phyloP scores from a whole-genome alignment of 1,284 basidiomycete genomes.

The Cystobasidium slooffiae region DNA sequence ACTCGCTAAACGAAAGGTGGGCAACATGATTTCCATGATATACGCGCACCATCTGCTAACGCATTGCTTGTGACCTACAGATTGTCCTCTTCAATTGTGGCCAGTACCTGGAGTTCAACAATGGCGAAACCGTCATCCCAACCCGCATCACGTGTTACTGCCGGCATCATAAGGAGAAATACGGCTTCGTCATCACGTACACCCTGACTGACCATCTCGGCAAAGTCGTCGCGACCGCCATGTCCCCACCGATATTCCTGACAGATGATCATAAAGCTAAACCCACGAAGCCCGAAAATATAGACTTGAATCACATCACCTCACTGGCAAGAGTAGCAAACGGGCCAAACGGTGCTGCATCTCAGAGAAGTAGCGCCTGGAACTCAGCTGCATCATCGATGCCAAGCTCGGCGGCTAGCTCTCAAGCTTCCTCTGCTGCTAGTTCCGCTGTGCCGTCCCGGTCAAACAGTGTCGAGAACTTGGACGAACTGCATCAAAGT shows the following conservation, averaged over 20 bases:
- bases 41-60: not conserved
- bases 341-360: slow-evolving; percentile 18
- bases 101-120: slow-evolving; percentile 84
- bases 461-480: slow-evolving; percentile 39
- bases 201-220: slow-evolving; percentile 81
- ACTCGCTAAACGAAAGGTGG: slow-evolving; percentile 43
- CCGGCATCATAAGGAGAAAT: slow-evolving; percentile 95
- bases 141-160: slow-evolving; percentile 98
- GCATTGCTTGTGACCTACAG: slow-evolving; percentile 57
- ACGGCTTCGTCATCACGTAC: slow-evolving; percentile 91
- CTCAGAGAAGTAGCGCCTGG: slow-evolving; percentile 30
- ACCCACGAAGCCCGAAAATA: slow-evolving; percentile 53
- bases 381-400: slow-evolving; percentile 33
- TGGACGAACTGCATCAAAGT: slow-evolving; percentile 22
- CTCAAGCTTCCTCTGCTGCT: slow-evolving; percentile 29
- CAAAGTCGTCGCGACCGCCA: slow-evolving; percentile 78
- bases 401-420: slow-evolving; percentile 40
- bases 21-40: slow-evolving; percentile 44
- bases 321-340: slow-evolving; percentile 36
- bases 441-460: slow-evolving; percentile 38
- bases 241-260: slow-evolving; percentile 93
- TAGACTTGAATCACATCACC: slow-evolving; percentile 34
- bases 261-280: slow-evolving; percentile 97
- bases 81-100: slow-evolving; percentile 96
- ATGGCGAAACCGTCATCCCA: slow-evolving; percentile 85